Evolutionary conservation across 768 basidiomycete genomes (phyloP), one percentile per base, ranked within the genome.

Genomic region (Mycena venus): DNA sequence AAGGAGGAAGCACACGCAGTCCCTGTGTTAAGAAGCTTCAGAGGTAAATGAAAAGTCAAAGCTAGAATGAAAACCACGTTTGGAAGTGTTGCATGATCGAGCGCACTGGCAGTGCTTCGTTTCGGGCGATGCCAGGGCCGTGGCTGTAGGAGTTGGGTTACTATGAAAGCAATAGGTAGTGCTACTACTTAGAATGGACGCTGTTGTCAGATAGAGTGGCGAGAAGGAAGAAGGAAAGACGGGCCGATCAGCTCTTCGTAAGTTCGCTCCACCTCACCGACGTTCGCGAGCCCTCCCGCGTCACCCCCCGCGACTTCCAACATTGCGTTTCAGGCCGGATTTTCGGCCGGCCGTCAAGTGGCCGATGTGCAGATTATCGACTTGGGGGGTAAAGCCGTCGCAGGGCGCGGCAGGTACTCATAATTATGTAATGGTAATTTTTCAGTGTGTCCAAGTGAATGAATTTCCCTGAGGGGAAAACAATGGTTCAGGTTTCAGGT

Each of bases 1-100:
- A 56, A 56, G 55, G 55, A 56, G 55, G 55, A 56, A 56, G 55
- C 55, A 56, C 55, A 56, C 55, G 55, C 29, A 56, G 55, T 56
- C 55, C 55, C 55, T 56, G 55, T 56, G 55, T 56, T 56, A 56
- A 56, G 55, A 56, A 56, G 31, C 31, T 29, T 32, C 55, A 56
- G 55, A 32, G 29, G 31, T 56, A 56, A 32, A 34, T 34, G 55
- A 56, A 56, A 56, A 56, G 55, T 56, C 55, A 56, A 56, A 56
- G 55, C 55, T 56, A 32, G 55, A 56, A 56, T 56, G 55, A 56
- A 56, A 32, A 56, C 55, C 31, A 56, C 55, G 31, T 56, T 56
- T 56, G 31, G 55, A 56, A 31, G 55, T 56, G 55, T 56, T 56
- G 29, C 29, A 56, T 56, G 55, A 56, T 56, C 29, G 55, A 56